Evolutionary conservation across 2,329 filamentous ascomycete species (phyloP), one percentile per base, ranked within the genome.

Genomic region (Pseudocercospora macadamiae): DNA sequence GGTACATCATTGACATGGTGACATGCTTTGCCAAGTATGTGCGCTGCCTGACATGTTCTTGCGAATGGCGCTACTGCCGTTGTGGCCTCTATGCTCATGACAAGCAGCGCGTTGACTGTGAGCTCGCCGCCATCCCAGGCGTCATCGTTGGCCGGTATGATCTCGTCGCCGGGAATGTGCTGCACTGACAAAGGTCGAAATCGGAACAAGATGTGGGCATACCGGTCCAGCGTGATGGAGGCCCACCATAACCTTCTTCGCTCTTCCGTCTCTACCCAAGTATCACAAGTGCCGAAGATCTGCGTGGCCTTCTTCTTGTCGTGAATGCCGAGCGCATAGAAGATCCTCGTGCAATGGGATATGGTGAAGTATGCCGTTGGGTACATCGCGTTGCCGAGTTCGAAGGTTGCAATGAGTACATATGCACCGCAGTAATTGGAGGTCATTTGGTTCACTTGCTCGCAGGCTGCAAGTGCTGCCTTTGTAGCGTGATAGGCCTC

Each of bases 241-340:
- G 58, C 62, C 64, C 64, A 65, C 58, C 61, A 65, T 7, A 66
- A 55, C 19, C 64, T 51, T 16, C 64, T 49, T 30, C 61, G 37
- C 49, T 66, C 64, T 53, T 66, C 64, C 8, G 28, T 59, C 25
- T 64, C 64, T 2, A 51, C 57, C 62, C 64, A 65, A 6, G 60
- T 66, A 14, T 56, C 60, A 21, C 23, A 18, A 10, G 34, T 14
- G 19, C 25, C 34, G 14, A 54, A 45, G 4, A 59, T 51, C 32
- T 64, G 64, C 3, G 64, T 66, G 5, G 60, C 64, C 36, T 57
- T 61, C n/a, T 45, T 59, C 39, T 60, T 60, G 47, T 64, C 63
- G 18, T 66, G 64, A 16, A 58, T 54, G 12, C 64, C 64, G 1
- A 66, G 18, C 5, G 55, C 52, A 30, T 48, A 60, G 30, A 55